Conservation (phyloP, 2,329 filamentous ascomycete species). For the Colletotrichum sp. region DNA sequence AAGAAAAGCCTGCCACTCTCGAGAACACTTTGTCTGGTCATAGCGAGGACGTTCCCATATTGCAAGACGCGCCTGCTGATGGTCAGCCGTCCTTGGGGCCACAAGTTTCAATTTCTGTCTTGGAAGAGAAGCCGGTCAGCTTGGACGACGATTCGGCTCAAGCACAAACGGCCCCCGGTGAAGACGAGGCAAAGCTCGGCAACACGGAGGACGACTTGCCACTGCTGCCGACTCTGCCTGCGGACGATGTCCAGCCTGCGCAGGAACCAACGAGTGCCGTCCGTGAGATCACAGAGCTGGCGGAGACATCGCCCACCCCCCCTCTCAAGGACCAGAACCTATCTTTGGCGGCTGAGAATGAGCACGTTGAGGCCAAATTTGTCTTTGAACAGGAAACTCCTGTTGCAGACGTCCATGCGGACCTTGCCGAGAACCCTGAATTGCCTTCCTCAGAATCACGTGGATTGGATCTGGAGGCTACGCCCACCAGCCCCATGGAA, state of each 20-base stretch:
- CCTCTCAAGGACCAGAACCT: conserved; percentile 24
- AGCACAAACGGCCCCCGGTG: neutral
- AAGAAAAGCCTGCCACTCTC: neutral
- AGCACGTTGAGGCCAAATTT: neutral
- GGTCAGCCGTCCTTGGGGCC: neutral
- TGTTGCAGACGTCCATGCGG: neutral
- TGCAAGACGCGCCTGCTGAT: neutral
- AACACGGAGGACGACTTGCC: neutral
- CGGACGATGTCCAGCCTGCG: neutral
- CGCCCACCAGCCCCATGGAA: neutral
- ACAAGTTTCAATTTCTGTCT: neutral
- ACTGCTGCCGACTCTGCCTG: neutral
- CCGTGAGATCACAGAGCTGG: neutral
- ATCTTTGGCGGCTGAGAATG: neutral
- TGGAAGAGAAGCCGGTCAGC: neutral
- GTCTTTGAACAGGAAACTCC: neutral
- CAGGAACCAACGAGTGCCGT: neutral
- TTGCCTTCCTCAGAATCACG: neutral
- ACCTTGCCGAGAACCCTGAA: neutral
- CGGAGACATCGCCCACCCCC: neutral
- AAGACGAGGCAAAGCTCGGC: neutral
- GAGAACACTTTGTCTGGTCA: neutral
- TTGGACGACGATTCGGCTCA: neutral
- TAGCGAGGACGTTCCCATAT: neutral
- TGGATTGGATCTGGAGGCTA: neutral